phyloP scores from a whole-genome alignment of 1,139 yeast genomes.

The Geotrichum citri-aurantii region DNA sequence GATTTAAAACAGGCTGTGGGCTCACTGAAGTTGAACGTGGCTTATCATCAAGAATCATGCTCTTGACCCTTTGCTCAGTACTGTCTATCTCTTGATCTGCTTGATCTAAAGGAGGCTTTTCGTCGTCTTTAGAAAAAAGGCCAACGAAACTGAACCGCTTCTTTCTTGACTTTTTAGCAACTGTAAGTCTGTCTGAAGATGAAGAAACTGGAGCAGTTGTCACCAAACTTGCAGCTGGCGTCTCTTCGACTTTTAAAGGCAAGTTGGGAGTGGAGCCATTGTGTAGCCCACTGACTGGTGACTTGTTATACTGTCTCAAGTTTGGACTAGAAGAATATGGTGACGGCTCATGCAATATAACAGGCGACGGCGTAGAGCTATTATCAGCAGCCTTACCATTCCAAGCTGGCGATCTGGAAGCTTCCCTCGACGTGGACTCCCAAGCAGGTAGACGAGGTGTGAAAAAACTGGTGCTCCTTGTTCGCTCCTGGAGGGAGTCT shows the following conservation, averaged over 20 bases:
- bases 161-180: background rate
- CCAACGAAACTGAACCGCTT: constrained; percentile 7
- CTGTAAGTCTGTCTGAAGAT: background rate
- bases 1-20: background rate
- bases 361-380: background rate
- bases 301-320: background rate
- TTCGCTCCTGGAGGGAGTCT: background rate
- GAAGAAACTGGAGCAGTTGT: background rate
- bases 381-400: background rate
- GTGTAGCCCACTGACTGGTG: background rate
- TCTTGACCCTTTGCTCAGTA: background rate
- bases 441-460: background rate
- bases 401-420: background rate
- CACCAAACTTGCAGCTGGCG: background rate
- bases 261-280: background rate
- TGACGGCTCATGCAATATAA: background rate
- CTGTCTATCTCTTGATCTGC: background rate
- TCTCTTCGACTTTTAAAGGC: background rate
- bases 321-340: background rate
- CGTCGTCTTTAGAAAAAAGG: background rate
- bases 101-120: background rate
- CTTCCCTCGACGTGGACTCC: background rate
- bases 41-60: background rate
- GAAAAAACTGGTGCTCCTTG: background rate
- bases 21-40: background rate